A percentile compares a stretch with the other conserved stretches of the same genome.
These are phyloP conservation scores for Sisymbrium irio DNA, from an alignment of 345 rosid genomes.

Conservation along the genomic window DNA sequence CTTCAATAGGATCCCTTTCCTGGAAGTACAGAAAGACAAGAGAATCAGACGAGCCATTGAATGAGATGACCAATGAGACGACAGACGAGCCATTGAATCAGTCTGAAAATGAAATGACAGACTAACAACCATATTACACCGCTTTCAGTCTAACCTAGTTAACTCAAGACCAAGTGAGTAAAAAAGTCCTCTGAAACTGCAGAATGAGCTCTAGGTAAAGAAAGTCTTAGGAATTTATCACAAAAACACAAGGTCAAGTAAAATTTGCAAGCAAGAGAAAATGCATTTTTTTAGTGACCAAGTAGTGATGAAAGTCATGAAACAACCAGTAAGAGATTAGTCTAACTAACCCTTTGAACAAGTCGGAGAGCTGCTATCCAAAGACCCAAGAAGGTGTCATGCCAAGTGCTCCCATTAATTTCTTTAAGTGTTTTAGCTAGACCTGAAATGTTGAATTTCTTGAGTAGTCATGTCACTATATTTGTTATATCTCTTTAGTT, in stretches of 20 bases:
- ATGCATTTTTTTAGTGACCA: background rate
- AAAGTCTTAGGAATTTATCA: background rate
- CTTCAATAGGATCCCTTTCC: conserved; percentile 97
- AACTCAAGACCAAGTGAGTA: background rate
- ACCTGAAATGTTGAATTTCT: conserved; percentile 47
- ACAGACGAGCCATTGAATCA: conserved; percentile 19
- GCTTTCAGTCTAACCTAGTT: background rate
- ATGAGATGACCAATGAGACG: too few relatives aligned
- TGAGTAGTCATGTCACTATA: background rate
- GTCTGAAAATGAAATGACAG: conserved; percentile 9
- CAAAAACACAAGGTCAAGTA: background rate
- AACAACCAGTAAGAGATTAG: conserved; percentile 17
- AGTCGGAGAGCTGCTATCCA: conserved; percentile 96
- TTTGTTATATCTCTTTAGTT: background rate
- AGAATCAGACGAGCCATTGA: conserved; percentile 16
- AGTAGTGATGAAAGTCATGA: background rate
- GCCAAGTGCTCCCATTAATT: conserved; percentile 79
- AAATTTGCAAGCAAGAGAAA: background rate
- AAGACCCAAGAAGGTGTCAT: conserved; percentile 83
- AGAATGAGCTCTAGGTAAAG: background rate
- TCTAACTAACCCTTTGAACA: conserved; percentile 89
- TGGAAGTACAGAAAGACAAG: conserved; percentile 24
- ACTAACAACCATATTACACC: background rate
- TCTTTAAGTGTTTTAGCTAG: conserved; percentile 77
- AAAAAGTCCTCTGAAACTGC: background rate